Evolutionary conservation across 2,329 filamentous ascomycete genomes (phyloP), one percentile per base, ranked within the genome.

Genomic region (Penicillium corylophilum): DNA sequence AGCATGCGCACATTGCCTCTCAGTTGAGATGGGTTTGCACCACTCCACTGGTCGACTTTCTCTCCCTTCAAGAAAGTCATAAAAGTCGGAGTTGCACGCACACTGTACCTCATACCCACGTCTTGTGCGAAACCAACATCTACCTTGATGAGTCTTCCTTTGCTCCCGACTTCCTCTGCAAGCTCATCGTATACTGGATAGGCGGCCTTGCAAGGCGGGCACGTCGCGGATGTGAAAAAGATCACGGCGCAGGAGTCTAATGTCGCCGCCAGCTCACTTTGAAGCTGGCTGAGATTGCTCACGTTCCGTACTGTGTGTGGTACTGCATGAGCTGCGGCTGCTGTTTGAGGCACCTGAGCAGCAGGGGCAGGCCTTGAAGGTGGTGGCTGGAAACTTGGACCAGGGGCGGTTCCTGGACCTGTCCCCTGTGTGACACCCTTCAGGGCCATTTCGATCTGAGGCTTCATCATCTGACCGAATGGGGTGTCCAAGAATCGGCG

Each of bases 211-310:
- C 93, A 96, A 0, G 92, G 91, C 1, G 84, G 82, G 66, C 92
- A 96, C 2, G 87, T 94, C 2, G 88, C 83, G 3, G 90, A 95
- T 0, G 93, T 96, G 74, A 97, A 97, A 77, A 96, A 96, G 50
- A 96, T 80, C 33, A 93, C 82, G 0, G 89, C 89, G 54, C 87
- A 90, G 1, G 87, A 85, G 5, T 81, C 77, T 24, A 78, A 78
- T 0, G 88, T 87, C 1, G 75, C 74, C 1, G 74, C 68, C 5
- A 94, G 75, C 1, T 86, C 72, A 16, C 74, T 74, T 33, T 90
- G 79, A 1, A 94, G 73, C 24, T 86, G 81, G 5, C 73, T 70
- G 4, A 86, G 70, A 20, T 75, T 83, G 23, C 78, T 82, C 7
- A 86, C 81, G 51, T 82, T 80, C 51, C 82, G 80, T 16, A 95